A percentile compares a stretch with the other conserved stretches of the same genome.
Conservation (phyloP, 2,329 filamentous ascomycete genomes). For the Gyromitra esculenta region DNA sequence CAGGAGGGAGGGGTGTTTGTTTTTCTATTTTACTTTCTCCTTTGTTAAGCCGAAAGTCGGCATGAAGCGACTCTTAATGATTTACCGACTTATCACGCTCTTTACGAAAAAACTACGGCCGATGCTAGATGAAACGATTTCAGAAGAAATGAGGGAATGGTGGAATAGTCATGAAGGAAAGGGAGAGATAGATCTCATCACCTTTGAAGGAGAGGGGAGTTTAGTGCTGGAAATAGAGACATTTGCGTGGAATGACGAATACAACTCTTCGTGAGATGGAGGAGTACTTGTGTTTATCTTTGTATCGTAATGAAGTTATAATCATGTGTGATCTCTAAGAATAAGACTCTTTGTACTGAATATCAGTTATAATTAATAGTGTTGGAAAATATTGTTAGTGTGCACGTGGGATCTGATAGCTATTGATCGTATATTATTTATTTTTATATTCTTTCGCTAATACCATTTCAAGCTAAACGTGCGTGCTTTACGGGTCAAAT, state of each 20-base stretch:
- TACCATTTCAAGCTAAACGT: background rate
- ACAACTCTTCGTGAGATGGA: background rate
- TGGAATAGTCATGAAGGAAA: background rate
- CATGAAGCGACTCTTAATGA: constrained; percentile 27
- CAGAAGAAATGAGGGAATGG: background rate
- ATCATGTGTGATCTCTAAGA: background rate
- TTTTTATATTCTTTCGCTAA: background rate
- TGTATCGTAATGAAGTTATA: background rate
- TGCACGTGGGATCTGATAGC: no score
- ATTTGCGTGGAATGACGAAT: background rate
- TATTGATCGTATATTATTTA: background rate
- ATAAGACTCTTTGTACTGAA: background rate
- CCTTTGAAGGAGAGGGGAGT: no score
- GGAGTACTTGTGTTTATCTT: background rate
- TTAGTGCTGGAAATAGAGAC: background rate
- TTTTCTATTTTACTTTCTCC: constrained; percentile 1
- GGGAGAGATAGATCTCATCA: background rate
- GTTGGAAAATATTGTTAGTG: background rate
- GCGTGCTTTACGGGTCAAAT: no score
- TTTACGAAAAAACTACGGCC: constrained; percentile 20
- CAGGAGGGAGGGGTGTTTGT: background rate
- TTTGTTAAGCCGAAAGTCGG: constrained; percentile 15
- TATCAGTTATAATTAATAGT: background rate
- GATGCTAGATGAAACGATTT: background rate
- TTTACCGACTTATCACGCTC: constrained; percentile 41